Evolutionary conservation across 1,139 yeast species (phyloP), one percentile per base, ranked within the genome.

Genomic region (Fermentozyma sake): DNA sequence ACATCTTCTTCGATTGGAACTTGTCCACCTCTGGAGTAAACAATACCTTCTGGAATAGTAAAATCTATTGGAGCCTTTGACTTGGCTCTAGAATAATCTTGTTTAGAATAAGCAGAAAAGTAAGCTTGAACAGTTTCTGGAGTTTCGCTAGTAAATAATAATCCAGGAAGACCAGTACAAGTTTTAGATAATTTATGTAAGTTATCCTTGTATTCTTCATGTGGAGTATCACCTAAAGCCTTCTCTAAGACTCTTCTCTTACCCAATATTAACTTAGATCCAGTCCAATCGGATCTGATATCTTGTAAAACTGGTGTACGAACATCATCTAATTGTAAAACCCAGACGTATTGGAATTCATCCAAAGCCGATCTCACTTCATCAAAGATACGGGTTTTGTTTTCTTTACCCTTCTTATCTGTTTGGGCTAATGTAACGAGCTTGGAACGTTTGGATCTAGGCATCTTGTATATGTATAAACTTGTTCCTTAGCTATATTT

Each of bases 281-380:
- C 97, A 22, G 63, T 61, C 98, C 98, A 91, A 45, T 86, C 94
- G 24, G 76, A 72, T 67, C 98, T 77, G 35, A 91, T 80, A 44
- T 86, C 95, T 59, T 91, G 96, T 46, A 91, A 69, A 33, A 89
- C 95, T 31, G 95, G 95, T 37, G 96, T 93, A 62, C 98, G 82
- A 54, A 91, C 95, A 61, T 89, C 93, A 51, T 86, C 93, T 38
- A 91, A 75, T 41, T 79, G 75, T 42, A 93, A 74, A 18, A 87
- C 81, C 91, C 95, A 91, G 26, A 76, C 79, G 58, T 78, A 85
- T 49, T 76, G 75, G 60, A 64, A 82, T 28, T 73, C 68, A 48
- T 91, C 97, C 36, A 91, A 72, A 13, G 83, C 79, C 38, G 72
- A 72, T 61, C 96, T 79, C 31, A 91, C 81, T 41, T 87, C 96